A percentile compares a stretch with the other conserved stretches of the same genome.
phyloP scores from a whole-genome alignment of 495 filamentous ascomycete species.

The Annulohypoxylon moriforme region DNA sequence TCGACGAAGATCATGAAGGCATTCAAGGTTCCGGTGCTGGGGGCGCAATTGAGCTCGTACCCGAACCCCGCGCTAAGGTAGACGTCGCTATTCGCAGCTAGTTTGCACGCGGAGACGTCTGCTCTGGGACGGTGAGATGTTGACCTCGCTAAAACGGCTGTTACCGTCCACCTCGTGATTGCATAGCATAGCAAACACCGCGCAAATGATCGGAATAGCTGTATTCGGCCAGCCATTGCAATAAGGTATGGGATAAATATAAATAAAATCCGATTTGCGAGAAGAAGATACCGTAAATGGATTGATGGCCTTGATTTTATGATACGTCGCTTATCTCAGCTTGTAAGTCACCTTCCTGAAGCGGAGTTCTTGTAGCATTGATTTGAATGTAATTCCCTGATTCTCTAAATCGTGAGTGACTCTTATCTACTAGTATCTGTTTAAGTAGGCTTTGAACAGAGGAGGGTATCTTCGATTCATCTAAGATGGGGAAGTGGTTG shows the following conservation, averaged over 20 bases:
- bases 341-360: conserved; percentile 25
- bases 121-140: conserved; percentile 11
- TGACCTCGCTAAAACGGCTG: background rate
- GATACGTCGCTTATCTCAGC: background rate
- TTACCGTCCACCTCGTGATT: background rate
- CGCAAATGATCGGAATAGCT: background rate
- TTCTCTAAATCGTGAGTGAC: background rate
- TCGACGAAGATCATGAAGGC: conserved; percentile 53
- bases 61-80: conserved; percentile 47
- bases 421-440: conserved; percentile 12
- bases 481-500: background rate
- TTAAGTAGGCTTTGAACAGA: background rate
- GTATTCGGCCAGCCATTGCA: background rate
- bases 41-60: conserved; percentile 47
- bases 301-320: background rate
- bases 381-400: background rate
- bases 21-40: conserved; percentile 45
- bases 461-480: background rate
- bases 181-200: background rate
- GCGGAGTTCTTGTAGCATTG: background rate
- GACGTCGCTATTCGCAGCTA: conserved; percentile 35
- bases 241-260: background rate
- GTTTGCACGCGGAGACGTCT: conserved; percentile 42
- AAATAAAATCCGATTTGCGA: no score
- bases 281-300: background rate